Conservation (phyloP, 345 rosid genomes). For the Gossypium anomalum region DNA sequence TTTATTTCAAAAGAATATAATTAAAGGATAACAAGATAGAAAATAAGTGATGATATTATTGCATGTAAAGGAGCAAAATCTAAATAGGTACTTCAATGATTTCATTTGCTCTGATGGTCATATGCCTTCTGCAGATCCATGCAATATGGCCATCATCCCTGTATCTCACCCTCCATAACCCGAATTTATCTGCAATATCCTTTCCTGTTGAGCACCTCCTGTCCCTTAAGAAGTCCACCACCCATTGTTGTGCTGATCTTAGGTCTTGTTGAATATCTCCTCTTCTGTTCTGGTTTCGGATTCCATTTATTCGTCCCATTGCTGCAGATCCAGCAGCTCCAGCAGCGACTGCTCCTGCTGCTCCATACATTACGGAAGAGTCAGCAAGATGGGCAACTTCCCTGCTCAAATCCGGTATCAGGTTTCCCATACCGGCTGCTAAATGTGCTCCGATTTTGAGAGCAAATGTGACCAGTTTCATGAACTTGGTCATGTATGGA, state of each 20-base stretch:
- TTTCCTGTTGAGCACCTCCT: slow-evolving; percentile 69
- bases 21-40: slow-evolving; percentile 20
- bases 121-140: slow-evolving; percentile 86
- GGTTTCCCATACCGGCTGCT: slow-evolving; percentile 81
- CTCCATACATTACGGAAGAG: slow-evolving; percentile 63
- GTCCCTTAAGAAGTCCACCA: slow-evolving; percentile 74
- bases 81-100: slow-evolving; percentile 33
- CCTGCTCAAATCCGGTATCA: slow-evolving; percentile 92
- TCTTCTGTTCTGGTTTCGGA: slow-evolving; percentile 39
- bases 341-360: slow-evolving; percentile 73
- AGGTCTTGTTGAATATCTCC: slow-evolving; percentile 61
- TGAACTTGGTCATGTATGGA: slow-evolving; percentile 80
- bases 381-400: slow-evolving; percentile 68
- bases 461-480: slow-evolving; percentile 80
- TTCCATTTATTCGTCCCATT: slow-evolving; percentile 21
- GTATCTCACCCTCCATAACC: slow-evolving; percentile 84
- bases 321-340: slow-evolving; percentile 45
- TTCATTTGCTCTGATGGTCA: slow-evolving; percentile 73
- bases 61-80: background rate
- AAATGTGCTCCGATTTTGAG: slow-evolving; percentile 91
- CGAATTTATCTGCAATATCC: slow-evolving; percentile 90
- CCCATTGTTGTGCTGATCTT: slow-evolving; percentile 84
- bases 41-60: background rate
- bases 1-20: slow-evolving; percentile 36
- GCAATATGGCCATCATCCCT: slow-evolving; percentile 78